Conservation (phyloP, 306 rosid genomes). For the Luffa aegyptiaca region DNA sequence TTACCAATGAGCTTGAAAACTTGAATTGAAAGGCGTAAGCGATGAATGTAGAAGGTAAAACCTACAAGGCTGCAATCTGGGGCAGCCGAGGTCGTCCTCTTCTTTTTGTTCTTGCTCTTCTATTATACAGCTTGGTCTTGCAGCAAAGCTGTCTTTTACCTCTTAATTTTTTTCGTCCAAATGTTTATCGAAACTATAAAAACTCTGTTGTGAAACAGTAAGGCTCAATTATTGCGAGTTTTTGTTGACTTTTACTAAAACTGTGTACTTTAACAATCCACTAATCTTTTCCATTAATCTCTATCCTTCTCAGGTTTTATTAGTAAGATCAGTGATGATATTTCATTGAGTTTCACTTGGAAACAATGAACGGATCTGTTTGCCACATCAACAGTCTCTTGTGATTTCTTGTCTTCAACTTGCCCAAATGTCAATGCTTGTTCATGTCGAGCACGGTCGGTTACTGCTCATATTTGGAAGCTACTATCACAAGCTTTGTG, state of each 20-base stretch:
- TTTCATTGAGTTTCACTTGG: slow-evolving; percentile 51
- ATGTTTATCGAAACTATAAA: background rate
- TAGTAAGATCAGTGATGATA: slow-evolving; percentile 35
- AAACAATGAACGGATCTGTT: slow-evolving; percentile 52
- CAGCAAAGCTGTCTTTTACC: background rate
- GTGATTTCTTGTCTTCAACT: slow-evolving; percentile 45
- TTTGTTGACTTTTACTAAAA: background rate
- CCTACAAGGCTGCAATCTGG: background rate
- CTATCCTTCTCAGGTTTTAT: background rate
- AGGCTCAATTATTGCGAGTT: background rate
- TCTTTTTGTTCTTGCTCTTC: background rate
- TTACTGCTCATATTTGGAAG: slow-evolving; percentile 29
- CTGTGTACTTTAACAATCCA: background rate
- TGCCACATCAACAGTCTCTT: slow-evolving; percentile 41
- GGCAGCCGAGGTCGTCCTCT: background rate
- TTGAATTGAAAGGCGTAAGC: background rate
- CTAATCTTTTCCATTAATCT: background rate
- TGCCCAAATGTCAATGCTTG: slow-evolving; percentile 39
- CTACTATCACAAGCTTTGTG: slow-evolving; percentile 81
- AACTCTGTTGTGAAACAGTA: background rate
- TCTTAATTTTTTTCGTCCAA: background rate
- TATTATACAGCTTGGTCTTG: background rate
- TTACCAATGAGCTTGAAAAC: background rate
- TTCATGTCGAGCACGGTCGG: slow-evolving; percentile 15
- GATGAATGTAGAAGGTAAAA: background rate